These are phyloP conservation scores for Fusarium devonianum DNA, from an alignment of 2,329 filamentous ascomycete species.

Conservation along the genomic window DNA sequence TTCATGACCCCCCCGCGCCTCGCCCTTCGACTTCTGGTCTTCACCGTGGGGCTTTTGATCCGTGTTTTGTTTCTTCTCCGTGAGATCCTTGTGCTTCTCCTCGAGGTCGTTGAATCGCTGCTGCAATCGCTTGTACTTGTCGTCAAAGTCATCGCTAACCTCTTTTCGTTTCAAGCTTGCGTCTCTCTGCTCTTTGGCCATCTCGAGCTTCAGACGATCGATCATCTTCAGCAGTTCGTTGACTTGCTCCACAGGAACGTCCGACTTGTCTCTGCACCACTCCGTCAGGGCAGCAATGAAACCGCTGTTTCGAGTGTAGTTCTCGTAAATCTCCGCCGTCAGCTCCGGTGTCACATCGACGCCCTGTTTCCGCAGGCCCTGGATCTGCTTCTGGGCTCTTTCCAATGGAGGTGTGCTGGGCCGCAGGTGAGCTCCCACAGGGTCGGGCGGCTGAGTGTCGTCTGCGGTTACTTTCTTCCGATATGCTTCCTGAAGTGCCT, in stretches of 20 bases:
- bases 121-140: neutral
- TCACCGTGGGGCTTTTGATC: neutral
- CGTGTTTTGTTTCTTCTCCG: neutral
- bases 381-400: conserved; percentile 11
- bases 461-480: neutral
- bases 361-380: conserved; percentile 11
- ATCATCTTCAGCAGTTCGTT: conserved; percentile 13
- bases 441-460: neutral
- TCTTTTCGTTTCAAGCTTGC: neutral
- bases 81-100: neutral
- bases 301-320: conserved; percentile 14
- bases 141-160: neutral
- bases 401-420: conserved; percentile 24
- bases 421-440: conserved; percentile 17
- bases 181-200: conserved; percentile 7
- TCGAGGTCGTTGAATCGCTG: neutral
- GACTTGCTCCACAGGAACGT: conserved; percentile 18
- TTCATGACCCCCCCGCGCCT: too few relatives aligned
- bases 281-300: conserved; percentile 18
- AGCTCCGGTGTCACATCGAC: conserved; percentile 1
- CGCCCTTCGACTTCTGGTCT: neutral
- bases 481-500: neutral
- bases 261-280: conserved; percentile 3
- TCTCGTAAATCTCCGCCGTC: conserved; percentile 14
- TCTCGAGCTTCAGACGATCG: conserved; percentile 23